These are phyloP conservation scores for Acanthamoeba comandoni DNA, from an alignment of 208 protist genomes.

Conservation along the genomic window DNA sequence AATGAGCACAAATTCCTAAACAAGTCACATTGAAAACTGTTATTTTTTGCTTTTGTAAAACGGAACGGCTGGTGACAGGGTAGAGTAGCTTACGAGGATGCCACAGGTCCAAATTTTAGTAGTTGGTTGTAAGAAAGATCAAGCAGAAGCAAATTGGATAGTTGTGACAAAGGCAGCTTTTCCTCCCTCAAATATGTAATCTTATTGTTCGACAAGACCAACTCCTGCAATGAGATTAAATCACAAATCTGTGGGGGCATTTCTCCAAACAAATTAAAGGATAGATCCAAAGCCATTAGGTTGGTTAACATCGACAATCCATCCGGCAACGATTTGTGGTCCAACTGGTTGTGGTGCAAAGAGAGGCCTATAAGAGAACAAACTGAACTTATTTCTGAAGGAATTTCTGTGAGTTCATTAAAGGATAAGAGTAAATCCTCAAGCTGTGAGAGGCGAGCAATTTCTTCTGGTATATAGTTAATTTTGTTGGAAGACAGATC, in stretches of 20 bases:
- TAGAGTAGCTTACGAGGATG: conserved; percentile 2
- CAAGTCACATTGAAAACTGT: background rate
- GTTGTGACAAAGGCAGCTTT: conserved; percentile 52
- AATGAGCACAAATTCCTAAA: conserved; percentile 45
- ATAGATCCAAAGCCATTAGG: conserved; percentile 65
- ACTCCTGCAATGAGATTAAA: conserved; percentile 55
- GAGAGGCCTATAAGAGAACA: conserved; percentile 55
- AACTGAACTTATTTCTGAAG: conserved; percentile 18
- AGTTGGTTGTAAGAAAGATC: conserved; percentile 70
- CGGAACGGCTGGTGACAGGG: background rate
- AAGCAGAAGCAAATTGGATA: conserved; percentile 33
- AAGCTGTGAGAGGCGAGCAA: conserved; percentile 9
- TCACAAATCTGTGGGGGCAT: conserved; percentile 62
- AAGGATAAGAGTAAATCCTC: conserved; percentile 51
- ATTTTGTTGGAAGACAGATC: conserved; percentile 46
- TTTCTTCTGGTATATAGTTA: background rate
- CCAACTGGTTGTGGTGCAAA: conserved; percentile 68
- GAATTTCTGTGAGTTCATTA: conserved; percentile 41
- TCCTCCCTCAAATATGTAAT: conserved; percentile 73
- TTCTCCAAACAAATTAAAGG: conserved; percentile 64
- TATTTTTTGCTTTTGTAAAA: background rate
- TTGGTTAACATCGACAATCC: conserved; percentile 1
- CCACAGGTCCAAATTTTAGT: conserved; percentile 42
- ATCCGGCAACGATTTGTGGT: conserved; percentile 48
- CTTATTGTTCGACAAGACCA: conserved; percentile 66